Percentiles rank a stretch among this genome's conserved stretches.
These are phyloP conservation scores for Geotrichum australiense DNA, from an alignment of 1,139 yeast species.

Conservation along the genomic window DNA sequence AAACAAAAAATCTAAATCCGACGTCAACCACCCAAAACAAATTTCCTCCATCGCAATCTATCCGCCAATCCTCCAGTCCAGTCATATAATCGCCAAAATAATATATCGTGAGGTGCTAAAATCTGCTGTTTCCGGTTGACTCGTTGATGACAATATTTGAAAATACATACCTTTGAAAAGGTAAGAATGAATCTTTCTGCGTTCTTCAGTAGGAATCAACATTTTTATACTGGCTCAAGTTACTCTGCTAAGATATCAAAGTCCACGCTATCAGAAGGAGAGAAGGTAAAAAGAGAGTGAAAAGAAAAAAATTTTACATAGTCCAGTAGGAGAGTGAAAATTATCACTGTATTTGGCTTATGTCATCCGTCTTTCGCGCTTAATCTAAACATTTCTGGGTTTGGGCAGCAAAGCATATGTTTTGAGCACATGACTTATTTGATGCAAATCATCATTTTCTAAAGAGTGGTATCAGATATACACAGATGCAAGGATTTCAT, in stretches of 20 bases:
- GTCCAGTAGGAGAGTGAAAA: slow-evolving; percentile 2
- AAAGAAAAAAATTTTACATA: slow-evolving; percentile 6
- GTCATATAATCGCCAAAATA: neutral
- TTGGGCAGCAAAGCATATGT: too few relatives aligned
- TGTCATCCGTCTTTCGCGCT: too few relatives aligned
- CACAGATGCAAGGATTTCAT: too few relatives aligned
- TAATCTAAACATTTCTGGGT: too few relatives aligned
- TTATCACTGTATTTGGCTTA: too few relatives aligned
- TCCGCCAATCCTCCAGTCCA: neutral
- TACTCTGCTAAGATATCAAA: slow-evolving; percentile 5
- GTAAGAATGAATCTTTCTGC: slow-evolving; percentile 98
- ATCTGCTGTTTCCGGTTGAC: too few relatives aligned
- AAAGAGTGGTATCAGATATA: too few relatives aligned
- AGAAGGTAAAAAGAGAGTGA: neutral
- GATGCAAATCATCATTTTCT: too few relatives aligned
- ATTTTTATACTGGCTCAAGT: slow-evolving; percentile 43
- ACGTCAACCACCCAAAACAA: neutral
- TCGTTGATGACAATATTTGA: neutral
- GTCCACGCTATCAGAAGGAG: slow-evolving; percentile 5
- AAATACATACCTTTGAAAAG: slow-evolving; percentile 88
- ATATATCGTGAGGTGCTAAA: neutral
- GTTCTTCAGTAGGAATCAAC: slow-evolving; percentile 99
- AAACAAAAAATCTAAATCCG: neutral
- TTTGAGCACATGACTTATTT: too few relatives aligned
- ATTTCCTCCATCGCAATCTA: neutral